These are phyloP conservation scores for Lactarius psammicola DNA, from an alignment of 768 basidiomycete species.

Conservation along the genomic window DNA sequence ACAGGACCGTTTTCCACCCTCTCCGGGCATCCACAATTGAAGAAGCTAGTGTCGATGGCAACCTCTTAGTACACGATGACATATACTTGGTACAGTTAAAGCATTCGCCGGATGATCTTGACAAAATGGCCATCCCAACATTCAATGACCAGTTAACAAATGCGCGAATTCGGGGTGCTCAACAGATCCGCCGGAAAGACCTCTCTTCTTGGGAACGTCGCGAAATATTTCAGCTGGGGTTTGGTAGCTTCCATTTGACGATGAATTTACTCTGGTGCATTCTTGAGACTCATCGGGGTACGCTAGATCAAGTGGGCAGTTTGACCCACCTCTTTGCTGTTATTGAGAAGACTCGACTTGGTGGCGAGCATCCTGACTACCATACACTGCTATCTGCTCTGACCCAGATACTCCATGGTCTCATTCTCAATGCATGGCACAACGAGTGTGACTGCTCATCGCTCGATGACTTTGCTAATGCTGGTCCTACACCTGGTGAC, in stretches of 20 bases:
- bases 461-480: neutral
- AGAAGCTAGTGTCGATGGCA: neutral
- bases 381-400: neutral
- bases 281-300: neutral
- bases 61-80: neutral
- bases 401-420: neutral
- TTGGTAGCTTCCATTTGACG: neutral
- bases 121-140: neutral
- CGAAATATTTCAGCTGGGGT: neutral
- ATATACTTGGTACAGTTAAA: neutral
- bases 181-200: neutral
- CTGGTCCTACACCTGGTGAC: neutral
- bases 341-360: slow-evolving; percentile 4
- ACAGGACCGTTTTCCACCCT: neutral
- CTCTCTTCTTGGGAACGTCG: neutral
- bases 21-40: neutral
- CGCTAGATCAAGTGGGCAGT: neutral
- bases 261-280: neutral
- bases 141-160: slow-evolving; percentile 1
- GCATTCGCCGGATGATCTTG: neutral
- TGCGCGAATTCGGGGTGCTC: neutral
- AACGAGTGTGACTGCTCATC: neutral
- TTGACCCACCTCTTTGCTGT: neutral
- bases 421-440: neutral
- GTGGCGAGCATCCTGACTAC: neutral